A percentile compares a stretch with the other conserved stretches of the same genome.
Evolutionary conservation across 2,329 filamentous ascomycete species (phyloP).

Genomic region (Fusarium sp.): DNA sequence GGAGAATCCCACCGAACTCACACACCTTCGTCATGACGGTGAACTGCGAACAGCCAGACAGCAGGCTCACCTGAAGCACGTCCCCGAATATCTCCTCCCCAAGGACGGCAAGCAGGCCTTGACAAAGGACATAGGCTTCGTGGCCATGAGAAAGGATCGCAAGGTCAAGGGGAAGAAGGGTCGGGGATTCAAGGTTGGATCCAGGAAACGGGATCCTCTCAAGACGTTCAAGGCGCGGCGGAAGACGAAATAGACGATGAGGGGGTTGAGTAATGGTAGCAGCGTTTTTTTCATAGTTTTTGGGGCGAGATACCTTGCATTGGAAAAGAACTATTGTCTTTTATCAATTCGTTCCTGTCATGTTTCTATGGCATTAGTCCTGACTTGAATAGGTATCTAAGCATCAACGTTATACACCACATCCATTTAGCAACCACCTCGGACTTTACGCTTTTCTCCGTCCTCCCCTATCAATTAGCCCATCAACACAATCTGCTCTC

Average conservation of each 20-base stretch:
- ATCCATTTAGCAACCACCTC: neutral
- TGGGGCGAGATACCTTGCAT: slow-evolving; percentile 36
- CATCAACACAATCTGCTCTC: neutral
- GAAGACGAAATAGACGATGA: slow-evolving; percentile 53
- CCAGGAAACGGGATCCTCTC: slow-evolving; percentile 83
- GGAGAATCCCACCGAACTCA: slow-evolving; percentile 91
- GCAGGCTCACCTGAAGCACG: slow-evolving; percentile 91
- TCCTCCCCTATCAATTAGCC: neutral
- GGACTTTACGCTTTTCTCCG: neutral
- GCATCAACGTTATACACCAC: neutral
- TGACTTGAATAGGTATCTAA: neutral
- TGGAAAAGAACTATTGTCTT: slow-evolving; percentile 12
- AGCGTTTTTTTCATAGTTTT: slow-evolving; percentile 26
- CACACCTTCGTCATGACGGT: slow-evolving; percentile 88
- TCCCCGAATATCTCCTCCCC: slow-evolving; percentile 94
- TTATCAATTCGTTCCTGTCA: too few relatives aligned
- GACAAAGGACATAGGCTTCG: slow-evolving; percentile 79
- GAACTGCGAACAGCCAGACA: slow-evolving; percentile 86
- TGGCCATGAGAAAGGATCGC: slow-evolving; percentile 72
- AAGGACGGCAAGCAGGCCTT: slow-evolving; percentile 77
- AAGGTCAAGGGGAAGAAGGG: slow-evolving; percentile 63
- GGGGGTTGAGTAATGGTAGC: slow-evolving; percentile 1
- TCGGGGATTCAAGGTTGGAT: slow-evolving; percentile 60
- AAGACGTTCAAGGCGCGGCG: slow-evolving; percentile 84
- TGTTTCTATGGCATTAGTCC: neutral